phyloP scores from a whole-genome alignment of 2,329 filamentous ascomycete genomes.

The Diaporthe amygdali region DNA sequence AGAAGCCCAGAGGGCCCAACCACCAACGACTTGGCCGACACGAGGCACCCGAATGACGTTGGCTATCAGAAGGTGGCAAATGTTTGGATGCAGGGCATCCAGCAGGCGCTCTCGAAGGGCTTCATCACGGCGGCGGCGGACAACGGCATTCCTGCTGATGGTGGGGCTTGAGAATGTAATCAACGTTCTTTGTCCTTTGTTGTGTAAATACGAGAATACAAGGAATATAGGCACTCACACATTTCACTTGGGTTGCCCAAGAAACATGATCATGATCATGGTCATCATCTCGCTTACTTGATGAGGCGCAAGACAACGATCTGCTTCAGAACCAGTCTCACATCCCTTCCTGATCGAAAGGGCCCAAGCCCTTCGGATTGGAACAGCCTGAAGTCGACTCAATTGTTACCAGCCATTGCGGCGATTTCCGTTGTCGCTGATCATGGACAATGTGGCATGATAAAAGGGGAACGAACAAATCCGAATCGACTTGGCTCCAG shows the following conservation, averaged over 20 bases:
- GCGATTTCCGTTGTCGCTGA: too few species aligned
- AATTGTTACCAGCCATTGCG: too few species aligned
- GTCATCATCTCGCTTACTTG: too few species aligned
- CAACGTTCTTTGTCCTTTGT: too few species aligned
- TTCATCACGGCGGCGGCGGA: constrained; percentile 16
- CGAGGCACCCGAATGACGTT: constrained; percentile 31
- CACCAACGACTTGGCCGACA: constrained; percentile 28
- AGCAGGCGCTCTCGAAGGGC: constrained; percentile 17
- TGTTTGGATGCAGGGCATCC: constrained; percentile 29
- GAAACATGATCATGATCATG: not conserved
- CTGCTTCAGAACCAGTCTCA: too few species aligned
- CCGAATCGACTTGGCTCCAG: too few species aligned
- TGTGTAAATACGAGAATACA: not conserved
- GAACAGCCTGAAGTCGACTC: too few species aligned
- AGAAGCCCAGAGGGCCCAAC: constrained; percentile 27
- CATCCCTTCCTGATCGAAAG: too few species aligned
- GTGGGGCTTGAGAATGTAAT: not conserved
- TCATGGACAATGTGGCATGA: too few species aligned
- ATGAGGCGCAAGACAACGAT: too few species aligned
- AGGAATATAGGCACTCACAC: not conserved
- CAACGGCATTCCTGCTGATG: constrained; percentile 16
- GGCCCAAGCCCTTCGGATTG: too few species aligned
- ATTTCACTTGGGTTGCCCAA: not conserved
- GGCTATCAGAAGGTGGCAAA: constrained; percentile 32
- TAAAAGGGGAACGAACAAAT: too few species aligned